Evolutionary conservation across 2,329 filamentous ascomycete genomes (phyloP), one percentile per base, ranked within the genome.

Genomic region (Aureobasidium melanogenum): DNA sequence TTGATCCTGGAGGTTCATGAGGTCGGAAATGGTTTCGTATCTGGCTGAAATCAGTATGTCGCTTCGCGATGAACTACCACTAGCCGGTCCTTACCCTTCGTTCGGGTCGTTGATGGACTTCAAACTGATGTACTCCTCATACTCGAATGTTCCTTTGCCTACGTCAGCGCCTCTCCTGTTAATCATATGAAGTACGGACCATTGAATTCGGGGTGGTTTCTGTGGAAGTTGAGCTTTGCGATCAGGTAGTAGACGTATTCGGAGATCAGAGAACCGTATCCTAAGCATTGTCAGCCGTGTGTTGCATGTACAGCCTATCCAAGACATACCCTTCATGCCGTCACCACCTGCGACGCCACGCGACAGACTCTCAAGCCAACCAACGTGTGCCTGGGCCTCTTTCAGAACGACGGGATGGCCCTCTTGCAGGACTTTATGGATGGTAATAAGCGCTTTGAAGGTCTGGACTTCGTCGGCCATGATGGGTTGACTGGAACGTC

Each of bases 71-170:
- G 19, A 24, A 5, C 9, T 39, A 3, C 3, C 7, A 15, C 17
- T 32, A 5, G n/a, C 1, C 15, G 5, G 1, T 39, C 5, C 43
- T 59, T 5, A 50, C 56, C 94, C 94, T 78, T 99, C 94, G 71
- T 99, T 97, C 4, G 94, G 94, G 74, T 99, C 94, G 74, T 97
- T 97, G 78, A 96, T 97, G 30, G 91, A 91, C 79, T 96, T 97
- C 73, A 99, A 80, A 72, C 91, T 96, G 73, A 97, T 92, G 74
- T 99, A 99, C 74, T 99, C 94, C 78, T 97, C 93, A 72, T 99
- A 99, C 73, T 99, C 94, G 71, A 99, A 99, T 1, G 93, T 91
- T 79, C 93, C 94, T 58, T 9, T 39, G 15, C n/a, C n/a, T n/a
- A 14, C 38, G 32, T 58, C 36, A 58, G 55, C 14, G 28, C 8